These are phyloP conservation scores for Euphrasia arctica DNA, from an alignment of 305 asterid genomes.

Conservation along the genomic window DNA sequence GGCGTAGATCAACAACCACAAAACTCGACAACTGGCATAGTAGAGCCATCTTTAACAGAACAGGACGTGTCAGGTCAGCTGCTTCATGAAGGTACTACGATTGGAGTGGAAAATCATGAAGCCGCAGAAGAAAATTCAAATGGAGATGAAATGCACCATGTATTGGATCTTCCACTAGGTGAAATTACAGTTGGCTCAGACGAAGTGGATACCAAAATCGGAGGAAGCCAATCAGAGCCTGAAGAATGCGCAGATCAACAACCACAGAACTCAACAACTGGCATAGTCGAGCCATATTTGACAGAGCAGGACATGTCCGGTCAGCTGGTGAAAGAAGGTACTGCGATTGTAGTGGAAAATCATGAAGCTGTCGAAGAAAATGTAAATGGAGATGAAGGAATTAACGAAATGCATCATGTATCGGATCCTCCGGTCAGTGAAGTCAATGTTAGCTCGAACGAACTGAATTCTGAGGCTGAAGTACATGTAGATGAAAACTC, in stretches of 20 bases:
- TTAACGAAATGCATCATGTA: no score
- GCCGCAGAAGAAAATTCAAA: constrained; percentile 15
- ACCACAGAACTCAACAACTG: background rate
- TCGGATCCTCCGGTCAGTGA: no score
- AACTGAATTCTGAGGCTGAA: constrained; percentile 19
- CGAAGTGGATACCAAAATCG: background rate
- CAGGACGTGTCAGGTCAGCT: constrained; percentile 14
- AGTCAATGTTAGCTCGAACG: background rate
- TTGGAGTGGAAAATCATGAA: background rate
- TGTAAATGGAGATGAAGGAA: background rate
- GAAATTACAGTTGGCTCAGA: no score
- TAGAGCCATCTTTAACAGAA: constrained; percentile 8
- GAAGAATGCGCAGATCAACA: constrained; percentile 9
- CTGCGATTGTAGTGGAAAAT: background rate
- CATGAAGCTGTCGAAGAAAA: constrained; percentile 9
- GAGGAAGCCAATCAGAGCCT: background rate
- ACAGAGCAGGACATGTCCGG: constrained; percentile 14
- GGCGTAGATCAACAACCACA: constrained; percentile 10
- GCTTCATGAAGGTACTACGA: background rate
- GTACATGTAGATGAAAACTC: background rate
- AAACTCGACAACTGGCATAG: background rate
- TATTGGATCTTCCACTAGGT: no score
- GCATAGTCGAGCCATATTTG: constrained; percentile 7
- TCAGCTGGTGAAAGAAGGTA: background rate
- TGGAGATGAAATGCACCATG: background rate